phyloP scores from a whole-genome alignment of 2,329 filamentous ascomycete genomes.

The Knoxdaviesia proteae region DNA sequence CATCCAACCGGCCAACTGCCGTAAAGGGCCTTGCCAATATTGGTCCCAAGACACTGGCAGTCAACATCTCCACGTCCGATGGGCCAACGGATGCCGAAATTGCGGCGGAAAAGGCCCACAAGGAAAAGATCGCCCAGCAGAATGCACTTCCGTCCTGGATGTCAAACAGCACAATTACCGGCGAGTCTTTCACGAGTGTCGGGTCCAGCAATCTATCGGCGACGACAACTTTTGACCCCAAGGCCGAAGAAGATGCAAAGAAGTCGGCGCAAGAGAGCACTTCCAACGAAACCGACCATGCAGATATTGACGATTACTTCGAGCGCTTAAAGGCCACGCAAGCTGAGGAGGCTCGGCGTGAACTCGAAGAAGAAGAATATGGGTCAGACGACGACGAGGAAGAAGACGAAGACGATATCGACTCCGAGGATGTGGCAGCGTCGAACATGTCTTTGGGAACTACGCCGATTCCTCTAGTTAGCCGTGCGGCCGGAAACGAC shows the following conservation, averaged over 20 bases:
- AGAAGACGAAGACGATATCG: conserved; percentile 15
- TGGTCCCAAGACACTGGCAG: conserved; percentile 46
- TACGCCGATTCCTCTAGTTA: conserved; percentile 8
- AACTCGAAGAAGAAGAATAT: conserved; percentile 10
- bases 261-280: conserved; percentile 17
- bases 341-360: conserved; percentile 24
- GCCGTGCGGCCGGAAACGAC: conserved; percentile 9
- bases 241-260: conserved; percentile 24
- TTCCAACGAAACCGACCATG: conserved; percentile 28
- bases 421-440: conserved; percentile 29
- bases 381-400: conserved; percentile 9
- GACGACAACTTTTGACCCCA: conserved; percentile 12
- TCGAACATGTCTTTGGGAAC: conserved; percentile 5
- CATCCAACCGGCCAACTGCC: conserved; percentile 37
- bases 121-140: conserved; percentile 43
- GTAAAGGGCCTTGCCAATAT: conserved; percentile 48
- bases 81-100: conserved; percentile 47
- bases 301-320: conserved; percentile 47
- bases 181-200: conserved; percentile 29
- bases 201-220: conserved; percentile 7
- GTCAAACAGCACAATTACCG: conserved; percentile 46
- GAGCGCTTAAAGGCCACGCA: conserved; percentile 33
- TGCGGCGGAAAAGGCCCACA: conserved; percentile 40
- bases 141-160: conserved; percentile 56
- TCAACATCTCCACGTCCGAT: conserved; percentile 45